A percentile compares a stretch with the other conserved stretches of the same genome.
Conservation (phyloP, 306 rosid species). For the Acacia confusa region DNA sequence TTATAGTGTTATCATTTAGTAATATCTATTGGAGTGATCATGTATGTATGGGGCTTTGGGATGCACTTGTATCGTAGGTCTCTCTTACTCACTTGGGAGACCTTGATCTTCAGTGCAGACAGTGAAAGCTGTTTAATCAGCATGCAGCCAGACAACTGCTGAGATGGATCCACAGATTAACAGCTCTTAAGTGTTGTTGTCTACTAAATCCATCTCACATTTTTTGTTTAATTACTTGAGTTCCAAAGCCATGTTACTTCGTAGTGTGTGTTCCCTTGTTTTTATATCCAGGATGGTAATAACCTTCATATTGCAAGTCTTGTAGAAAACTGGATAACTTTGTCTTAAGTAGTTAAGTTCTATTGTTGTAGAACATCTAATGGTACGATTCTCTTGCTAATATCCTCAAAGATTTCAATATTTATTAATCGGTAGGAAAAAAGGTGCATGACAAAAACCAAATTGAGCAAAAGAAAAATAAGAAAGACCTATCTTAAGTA, state of each 20-base stretch:
- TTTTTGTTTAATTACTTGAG: background rate
- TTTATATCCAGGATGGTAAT: background rate
- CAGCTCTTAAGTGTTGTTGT: slow-evolving; percentile 23
- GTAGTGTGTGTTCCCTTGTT: background rate
- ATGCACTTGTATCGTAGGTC: slow-evolving; percentile 39
- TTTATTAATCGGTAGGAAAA: no score
- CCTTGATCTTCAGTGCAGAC: slow-evolving; percentile 36
- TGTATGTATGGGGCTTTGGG: background rate
- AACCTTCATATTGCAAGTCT: background rate
- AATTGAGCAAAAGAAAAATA: background rate
- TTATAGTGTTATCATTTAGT: background rate
- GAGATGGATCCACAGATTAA: slow-evolving; percentile 51
- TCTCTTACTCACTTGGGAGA: slow-evolving; percentile 25
- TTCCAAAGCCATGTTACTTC: background rate
- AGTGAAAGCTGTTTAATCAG: slow-evolving; percentile 42
- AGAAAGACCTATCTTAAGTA: background rate
- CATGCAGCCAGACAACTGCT: slow-evolving; percentile 58
- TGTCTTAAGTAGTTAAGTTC: background rate
- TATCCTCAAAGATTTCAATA: background rate
- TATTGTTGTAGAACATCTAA: background rate
- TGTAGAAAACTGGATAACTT: background rate
- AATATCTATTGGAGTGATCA: background rate
- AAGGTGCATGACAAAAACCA: background rate
- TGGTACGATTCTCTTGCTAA: background rate
- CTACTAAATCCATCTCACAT: slow-evolving; percentile 44